Percentiles rank a stretch among this genome's conserved stretches.
phyloP scores from a whole-genome alignment of 2,329 filamentous ascomycete species.

The Verticillium klebahnii region DNA sequence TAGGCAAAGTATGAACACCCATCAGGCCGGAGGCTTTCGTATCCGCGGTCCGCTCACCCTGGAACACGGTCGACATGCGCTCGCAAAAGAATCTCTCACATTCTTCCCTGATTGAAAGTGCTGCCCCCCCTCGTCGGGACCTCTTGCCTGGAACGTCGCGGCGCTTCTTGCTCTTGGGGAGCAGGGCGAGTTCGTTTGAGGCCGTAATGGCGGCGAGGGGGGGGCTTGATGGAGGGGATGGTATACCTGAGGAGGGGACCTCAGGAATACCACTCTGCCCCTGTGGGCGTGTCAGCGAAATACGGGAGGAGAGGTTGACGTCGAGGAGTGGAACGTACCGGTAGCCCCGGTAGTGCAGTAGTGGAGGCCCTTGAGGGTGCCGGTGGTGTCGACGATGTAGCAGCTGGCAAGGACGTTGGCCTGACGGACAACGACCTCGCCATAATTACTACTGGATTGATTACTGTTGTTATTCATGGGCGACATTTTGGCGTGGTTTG shows the following conservation, averaged over 20 bases:
- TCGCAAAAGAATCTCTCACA: conserved; percentile 99
- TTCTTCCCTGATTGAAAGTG: conserved; percentile 96
- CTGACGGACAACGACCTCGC: conserved; percentile 58
- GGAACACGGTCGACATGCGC: conserved; percentile 89
- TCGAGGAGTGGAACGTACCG: conserved; percentile 26
- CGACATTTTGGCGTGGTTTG: conserved; percentile 45
- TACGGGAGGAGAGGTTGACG: too few species aligned
- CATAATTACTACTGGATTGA: conserved; percentile 73
- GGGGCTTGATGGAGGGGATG: conserved; percentile 84
- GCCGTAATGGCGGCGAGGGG: conserved; percentile 73
- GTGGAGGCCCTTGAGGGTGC: conserved; percentile 77
- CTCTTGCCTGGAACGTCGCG: conserved; percentile 30
- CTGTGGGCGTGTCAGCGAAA: too few species aligned
- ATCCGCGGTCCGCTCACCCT: conserved; percentile 83
- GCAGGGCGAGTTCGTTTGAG: conserved; percentile 62
- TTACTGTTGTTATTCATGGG: conserved; percentile 67
- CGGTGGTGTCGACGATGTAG: conserved; percentile 75
- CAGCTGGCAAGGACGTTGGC: conserved; percentile 84
- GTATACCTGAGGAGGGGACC: conserved; percentile 78
- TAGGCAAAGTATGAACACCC: conserved; percentile 61
- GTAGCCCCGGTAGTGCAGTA: conserved; percentile 91
- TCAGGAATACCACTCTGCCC: conserved; percentile 94
- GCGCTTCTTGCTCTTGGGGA: conserved; percentile 47
- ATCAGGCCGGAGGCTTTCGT: conserved; percentile 80
- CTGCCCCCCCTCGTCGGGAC: conserved; percentile 79